Percentiles rank a stretch among this genome's conserved stretches.
Conservation (phyloP, 352 stramenopile genomes). For the Pythium aristosporum region DNA sequence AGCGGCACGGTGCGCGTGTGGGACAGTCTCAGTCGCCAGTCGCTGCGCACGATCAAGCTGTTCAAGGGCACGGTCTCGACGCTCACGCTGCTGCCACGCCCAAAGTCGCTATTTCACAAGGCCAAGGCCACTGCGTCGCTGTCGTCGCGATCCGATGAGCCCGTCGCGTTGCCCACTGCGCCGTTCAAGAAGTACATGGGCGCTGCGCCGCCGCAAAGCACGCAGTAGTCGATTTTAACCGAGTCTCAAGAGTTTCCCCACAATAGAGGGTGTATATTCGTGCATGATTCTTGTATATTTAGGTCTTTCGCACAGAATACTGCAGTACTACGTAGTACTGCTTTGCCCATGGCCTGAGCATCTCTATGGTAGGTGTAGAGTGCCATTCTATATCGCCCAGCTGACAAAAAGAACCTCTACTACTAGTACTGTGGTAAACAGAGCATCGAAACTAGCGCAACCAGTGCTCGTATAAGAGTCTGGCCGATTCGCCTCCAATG, state of each 20-base stretch:
- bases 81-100: conserved; percentile 48
- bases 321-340: too few species aligned
- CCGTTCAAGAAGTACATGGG: conserved; percentile 81
- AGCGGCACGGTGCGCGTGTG: conserved; percentile 58
- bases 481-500: too few species aligned
- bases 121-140: conserved; percentile 33
- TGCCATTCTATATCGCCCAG: too few species aligned
- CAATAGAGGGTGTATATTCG: conserved; percentile 8
- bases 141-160: conserved; percentile 28
- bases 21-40: conserved; percentile 67
- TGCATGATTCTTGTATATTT: not conserved
- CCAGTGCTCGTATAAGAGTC: too few species aligned
- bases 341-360: too few species aligned
- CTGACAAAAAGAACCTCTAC: too few species aligned
- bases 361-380: too few species aligned
- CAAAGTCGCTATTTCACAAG: conserved; percentile 62
- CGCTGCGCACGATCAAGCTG: conserved; percentile 59
- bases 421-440: too few species aligned
- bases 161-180: conserved; percentile 49
- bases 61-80: conserved; percentile 64
- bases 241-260: not conserved
- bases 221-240: not conserved
- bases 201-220: conserved; percentile 3
- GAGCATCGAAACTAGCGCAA: too few species aligned
- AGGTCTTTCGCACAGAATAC: too few species aligned